Evolutionary conservation across 768 basidiomycete genomes (phyloP).

Genomic region (Tricholoma sp.): DNA sequence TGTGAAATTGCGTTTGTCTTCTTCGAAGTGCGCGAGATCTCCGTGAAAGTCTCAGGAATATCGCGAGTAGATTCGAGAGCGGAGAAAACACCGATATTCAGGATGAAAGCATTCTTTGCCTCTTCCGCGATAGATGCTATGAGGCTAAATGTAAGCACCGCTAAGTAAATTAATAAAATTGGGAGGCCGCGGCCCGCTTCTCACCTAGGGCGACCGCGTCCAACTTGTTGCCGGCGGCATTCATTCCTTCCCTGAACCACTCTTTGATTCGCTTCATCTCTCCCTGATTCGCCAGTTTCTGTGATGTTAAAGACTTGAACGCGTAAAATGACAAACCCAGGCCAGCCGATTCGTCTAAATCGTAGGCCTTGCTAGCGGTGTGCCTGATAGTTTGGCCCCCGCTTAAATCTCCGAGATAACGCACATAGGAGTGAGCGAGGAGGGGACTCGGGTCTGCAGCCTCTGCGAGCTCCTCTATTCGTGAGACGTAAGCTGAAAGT

Average conservation of each 20-base stretch:
- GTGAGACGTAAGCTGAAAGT: conserved; percentile 47
- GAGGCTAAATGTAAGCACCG: background rate
- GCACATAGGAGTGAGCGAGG: conserved; percentile 77
- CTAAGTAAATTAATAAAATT: too few species aligned
- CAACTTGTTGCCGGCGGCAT: conserved; percentile 37
- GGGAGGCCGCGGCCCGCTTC: background rate
- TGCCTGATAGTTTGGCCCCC: conserved; percentile 71
- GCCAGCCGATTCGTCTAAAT: conserved; percentile 45
- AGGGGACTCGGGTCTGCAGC: conserved; percentile 45
- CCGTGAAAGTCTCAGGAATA: conserved; percentile 8
- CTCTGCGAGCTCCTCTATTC: conserved; percentile 44
- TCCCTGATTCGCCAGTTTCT: conserved; percentile 41
- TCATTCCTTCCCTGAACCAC: conserved; percentile 59
- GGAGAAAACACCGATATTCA: conserved; percentile 43
- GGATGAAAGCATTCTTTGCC: conserved; percentile 41
- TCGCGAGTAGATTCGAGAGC: conserved; percentile 20
- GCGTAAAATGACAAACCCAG: conserved; percentile 64
- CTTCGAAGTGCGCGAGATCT: conserved; percentile 10
- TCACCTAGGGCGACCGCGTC: conserved; percentile 38
- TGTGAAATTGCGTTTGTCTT: conserved; percentile 27
- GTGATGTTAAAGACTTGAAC: conserved; percentile 52
- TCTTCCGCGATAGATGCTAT: conserved; percentile 44
- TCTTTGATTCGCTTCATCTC: conserved; percentile 73
- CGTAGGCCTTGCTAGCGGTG: conserved; percentile 62
- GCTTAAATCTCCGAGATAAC: conserved; percentile 77